Evolutionary conservation across 305 asterid genomes (phyloP).

Genomic region (Rubia balearica): DNA sequence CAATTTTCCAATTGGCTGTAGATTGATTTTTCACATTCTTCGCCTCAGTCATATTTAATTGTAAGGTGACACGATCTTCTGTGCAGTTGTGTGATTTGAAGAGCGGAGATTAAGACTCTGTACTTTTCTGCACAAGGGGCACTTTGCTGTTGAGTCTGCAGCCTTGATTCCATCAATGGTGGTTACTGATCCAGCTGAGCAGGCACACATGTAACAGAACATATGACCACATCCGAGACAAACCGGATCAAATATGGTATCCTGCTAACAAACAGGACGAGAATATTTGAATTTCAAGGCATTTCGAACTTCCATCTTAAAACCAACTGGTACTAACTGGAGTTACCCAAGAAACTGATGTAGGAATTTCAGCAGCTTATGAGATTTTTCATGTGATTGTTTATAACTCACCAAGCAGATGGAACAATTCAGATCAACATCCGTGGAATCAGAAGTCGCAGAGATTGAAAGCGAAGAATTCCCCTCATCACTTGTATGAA

Average conservation of each 20-base stretch:
- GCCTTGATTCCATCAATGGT: constrained; percentile 17
- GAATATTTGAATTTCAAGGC: no score
- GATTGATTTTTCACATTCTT: no score
- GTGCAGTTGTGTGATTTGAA: no score
- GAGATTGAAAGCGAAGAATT: constrained; percentile 9
- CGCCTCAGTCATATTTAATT: no score
- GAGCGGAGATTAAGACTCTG: not conserved
- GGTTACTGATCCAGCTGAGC: constrained; percentile 21
- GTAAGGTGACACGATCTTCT: no score
- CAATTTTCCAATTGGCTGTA: no score
- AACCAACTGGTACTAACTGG: no score
- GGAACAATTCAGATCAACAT: constrained; percentile 21
- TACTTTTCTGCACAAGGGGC: constrained; percentile 28
- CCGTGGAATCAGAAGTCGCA: constrained; percentile 6
- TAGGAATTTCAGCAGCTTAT: no score
- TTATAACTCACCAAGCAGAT: constrained; percentile 20
- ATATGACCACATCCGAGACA: constrained; percentile 22
- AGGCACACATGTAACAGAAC: constrained; percentile 27
- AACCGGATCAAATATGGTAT: constrained; percentile 24
- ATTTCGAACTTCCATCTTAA: no score
- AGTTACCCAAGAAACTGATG: no score
- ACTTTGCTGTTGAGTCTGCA: constrained; percentile 14
- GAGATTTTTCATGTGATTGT: no score
- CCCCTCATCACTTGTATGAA: constrained; percentile 14
- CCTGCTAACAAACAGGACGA: no score